A percentile compares a stretch with the other conserved stretches of the same genome.
phyloP scores from a whole-genome alignment of 371 early-diverging fungal species.

The Circinella minor region DNA sequence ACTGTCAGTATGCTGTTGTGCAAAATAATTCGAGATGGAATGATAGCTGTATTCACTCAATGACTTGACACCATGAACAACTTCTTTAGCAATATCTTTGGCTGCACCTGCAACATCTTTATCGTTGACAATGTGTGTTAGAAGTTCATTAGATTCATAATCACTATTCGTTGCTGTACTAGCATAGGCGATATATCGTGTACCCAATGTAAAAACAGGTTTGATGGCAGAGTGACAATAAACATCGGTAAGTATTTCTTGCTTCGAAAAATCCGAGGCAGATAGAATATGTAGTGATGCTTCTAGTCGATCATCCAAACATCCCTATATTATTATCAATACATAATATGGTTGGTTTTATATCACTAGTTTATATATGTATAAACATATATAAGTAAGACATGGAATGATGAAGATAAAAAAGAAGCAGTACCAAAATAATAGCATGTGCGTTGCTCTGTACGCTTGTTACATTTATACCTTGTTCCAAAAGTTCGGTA shows the following conservation, averaged over 20 bases:
- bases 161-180: slow-evolving; percentile 35
- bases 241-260: background rate
- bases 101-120: slow-evolving; percentile 62
- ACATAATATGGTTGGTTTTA: too few relatives aligned
- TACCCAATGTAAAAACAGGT: slow-evolving; percentile 61
- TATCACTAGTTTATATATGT: too few relatives aligned
- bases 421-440: slow-evolving; percentile 1
- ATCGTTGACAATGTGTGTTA: slow-evolving; percentile 29
- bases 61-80: slow-evolving; percentile 70
- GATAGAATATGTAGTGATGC: background rate
- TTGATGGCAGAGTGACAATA: slow-evolving; percentile 22
- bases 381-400: too few relatives aligned
- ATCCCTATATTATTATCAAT: background rate
- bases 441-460: slow-evolving; percentile 5
- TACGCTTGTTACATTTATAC: background rate
- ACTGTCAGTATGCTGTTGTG: background rate
- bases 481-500: background rate
- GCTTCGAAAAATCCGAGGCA: background rate
- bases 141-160: slow-evolving; percentile 22
- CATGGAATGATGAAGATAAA: too few relatives aligned
- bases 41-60: slow-evolving; percentile 60
- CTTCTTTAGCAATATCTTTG: slow-evolving; percentile 72
- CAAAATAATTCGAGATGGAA: slow-evolving; percentile 53
- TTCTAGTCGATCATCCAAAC: background rate
- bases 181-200: slow-evolving; percentile 67